Evolutionary conservation across 192 early-diverging fungal genomes (phyloP), one percentile per base, ranked within the genome.

Genomic region (Spinellus fusiger): DNA sequence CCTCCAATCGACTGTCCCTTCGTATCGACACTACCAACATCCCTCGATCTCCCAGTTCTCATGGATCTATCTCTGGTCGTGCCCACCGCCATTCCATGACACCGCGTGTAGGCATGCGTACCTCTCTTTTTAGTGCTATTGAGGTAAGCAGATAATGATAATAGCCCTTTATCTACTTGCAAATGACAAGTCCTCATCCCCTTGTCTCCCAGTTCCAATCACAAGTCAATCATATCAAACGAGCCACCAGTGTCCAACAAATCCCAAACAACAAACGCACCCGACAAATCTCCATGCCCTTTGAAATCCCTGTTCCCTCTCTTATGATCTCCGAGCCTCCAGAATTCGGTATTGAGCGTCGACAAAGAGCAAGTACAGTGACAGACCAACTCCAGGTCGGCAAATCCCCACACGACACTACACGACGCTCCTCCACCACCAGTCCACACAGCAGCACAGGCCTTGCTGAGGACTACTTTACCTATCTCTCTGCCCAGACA

Each of bases 91-190:
- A 40, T 23, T 31, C 60, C 1, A 63, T 66, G 32, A 62, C 70
- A 4, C 70, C 70, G 15, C 59, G 65, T 59, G 60, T 63, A 9
- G 68, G 75, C 28, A 77, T 73, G 40, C 65, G 78, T 49, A 69
- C 81, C 22, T 78, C 78, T 8, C 53, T 83, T 7, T 68, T 83
- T 51, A 59, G 76, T 29, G 81, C 81, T 0, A 68, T 83, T 9
- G 81, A 83, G 76, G 76, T 78, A 67, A 47, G 23, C 12, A 49
- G 5, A 37, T 12, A 35, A 6, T 33, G 35, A 0, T 33, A 35
- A 35, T 18, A 37, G 12, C n/a, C 51, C 10, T 20, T 25, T 57
- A 25, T 28, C 18, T 3, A 12, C 10, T 12, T 44, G 40, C 18
- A 2, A 44, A n/a, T 44, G 40, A 44, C 7, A 9, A 33, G 35